Conservation (phyloP, 306 rosid species). For the Phaseolus lunatus region DNA sequence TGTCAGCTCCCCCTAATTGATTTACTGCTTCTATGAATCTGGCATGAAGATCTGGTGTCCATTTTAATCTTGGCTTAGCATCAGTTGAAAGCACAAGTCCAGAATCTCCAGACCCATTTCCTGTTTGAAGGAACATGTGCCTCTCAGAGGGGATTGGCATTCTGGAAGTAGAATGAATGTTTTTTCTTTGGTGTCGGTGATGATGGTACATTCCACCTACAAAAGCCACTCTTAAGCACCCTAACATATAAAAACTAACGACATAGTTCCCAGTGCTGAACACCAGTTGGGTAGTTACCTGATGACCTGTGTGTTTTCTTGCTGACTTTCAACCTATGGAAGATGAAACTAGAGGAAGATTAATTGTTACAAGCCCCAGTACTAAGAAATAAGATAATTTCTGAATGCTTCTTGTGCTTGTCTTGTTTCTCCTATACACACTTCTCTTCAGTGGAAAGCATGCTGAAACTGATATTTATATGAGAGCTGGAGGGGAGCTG, state of each 20-base stretch:
- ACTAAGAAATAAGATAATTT: constrained; percentile 42
- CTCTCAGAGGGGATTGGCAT: constrained; percentile 71
- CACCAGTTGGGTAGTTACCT: constrained; percentile 48
- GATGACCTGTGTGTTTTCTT: constrained; percentile 42
- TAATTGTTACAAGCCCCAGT: neutral
- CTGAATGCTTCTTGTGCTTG: constrained; percentile 41
- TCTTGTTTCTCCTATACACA: constrained; percentile 46
- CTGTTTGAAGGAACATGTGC: constrained; percentile 77
- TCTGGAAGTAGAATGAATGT: constrained; percentile 69
- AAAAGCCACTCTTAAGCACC: constrained; percentile 42
- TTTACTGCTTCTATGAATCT: constrained; percentile 91
- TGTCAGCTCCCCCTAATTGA: constrained; percentile 94
- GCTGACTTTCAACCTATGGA: constrained; percentile 42
- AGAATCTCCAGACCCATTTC: constrained; percentile 74
- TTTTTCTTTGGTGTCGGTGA: constrained; percentile 73
- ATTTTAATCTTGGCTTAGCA: constrained; percentile 93
- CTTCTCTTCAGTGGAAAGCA: constrained; percentile 55
- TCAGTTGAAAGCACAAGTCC: constrained; percentile 97
- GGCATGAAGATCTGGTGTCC: constrained; percentile 96
- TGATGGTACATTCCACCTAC: constrained; percentile 71
- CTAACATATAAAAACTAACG: constrained; percentile 33
- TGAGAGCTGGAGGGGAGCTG: constrained; percentile 38
- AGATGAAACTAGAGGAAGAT: constrained; percentile 40
- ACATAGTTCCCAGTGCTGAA: constrained; percentile 23
- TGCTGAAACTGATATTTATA: constrained; percentile 58